These are phyloP conservation scores for Trametes villosa DNA, from an alignment of 768 basidiomycete genomes.

Conservation along the genomic window DNA sequence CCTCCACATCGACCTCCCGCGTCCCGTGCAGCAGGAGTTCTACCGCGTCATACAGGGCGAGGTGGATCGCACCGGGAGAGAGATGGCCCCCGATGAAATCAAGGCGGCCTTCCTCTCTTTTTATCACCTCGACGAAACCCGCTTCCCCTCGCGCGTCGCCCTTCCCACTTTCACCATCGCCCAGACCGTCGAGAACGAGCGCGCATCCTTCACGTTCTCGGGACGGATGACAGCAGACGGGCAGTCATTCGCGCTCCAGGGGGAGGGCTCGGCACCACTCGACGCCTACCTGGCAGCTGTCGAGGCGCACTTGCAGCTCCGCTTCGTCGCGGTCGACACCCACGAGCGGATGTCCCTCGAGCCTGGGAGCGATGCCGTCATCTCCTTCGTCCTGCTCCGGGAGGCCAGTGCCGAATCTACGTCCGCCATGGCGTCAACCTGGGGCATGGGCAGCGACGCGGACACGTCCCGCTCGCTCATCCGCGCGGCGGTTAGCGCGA, in stretches of 20 bases:
- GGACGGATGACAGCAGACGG: constrained; percentile 74
- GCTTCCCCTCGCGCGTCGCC: too few species aligned
- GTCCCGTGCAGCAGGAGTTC: constrained; percentile 95
- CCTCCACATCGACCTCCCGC: constrained; percentile 90
- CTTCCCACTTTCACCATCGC: too few species aligned
- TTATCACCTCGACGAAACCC: constrained; percentile 87
- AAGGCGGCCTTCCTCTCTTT: constrained; percentile 83
- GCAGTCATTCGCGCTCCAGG: constrained; percentile 56
- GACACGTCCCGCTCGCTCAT: constrained; percentile 1
- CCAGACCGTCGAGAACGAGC: too few species aligned
- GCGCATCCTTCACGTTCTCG: too few species aligned
- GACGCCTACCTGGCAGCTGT: constrained; percentile 66
- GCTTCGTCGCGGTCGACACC: constrained; percentile 70
- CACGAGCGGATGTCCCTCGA: constrained; percentile 95
- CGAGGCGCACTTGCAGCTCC: constrained; percentile 69
- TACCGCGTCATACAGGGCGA: constrained; percentile 91
- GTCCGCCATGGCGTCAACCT: not conserved
- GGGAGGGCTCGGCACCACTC: constrained; percentile 91
- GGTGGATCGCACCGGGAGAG: constrained; percentile 92
- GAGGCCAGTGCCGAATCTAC: not conserved
- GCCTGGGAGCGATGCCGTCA: not conserved
- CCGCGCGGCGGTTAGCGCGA: constrained; percentile 3
- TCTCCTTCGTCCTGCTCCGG: constrained; percentile 8
- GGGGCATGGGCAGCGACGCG: constrained; percentile 2
- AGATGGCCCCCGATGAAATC: constrained; percentile 96